Evolutionary conservation across 352 stramenopile species (phyloP).

Genomic region (Phytopythium vexans): DNA sequence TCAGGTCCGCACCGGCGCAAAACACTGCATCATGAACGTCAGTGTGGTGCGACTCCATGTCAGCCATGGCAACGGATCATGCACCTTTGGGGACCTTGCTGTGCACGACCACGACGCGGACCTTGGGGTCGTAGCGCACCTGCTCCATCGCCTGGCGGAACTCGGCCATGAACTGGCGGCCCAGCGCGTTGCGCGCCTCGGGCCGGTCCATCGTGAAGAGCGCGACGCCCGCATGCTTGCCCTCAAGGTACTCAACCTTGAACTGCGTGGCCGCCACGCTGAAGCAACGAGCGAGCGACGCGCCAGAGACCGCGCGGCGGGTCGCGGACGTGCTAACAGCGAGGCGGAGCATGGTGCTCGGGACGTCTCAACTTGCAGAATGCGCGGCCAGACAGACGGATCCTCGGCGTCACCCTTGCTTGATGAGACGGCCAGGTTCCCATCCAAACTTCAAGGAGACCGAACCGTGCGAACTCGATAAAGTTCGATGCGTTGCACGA

Average conservation of each 20-base stretch:
- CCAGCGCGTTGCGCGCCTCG: conserved; percentile 72
- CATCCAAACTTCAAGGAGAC: no score
- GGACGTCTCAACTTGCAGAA: no score
- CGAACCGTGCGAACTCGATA: no score
- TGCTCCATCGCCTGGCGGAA: conserved; percentile 65
- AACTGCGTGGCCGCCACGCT: conserved; percentile 36
- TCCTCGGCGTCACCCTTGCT: neutral
- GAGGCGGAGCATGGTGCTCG: no score
- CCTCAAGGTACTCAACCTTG: conserved; percentile 55
- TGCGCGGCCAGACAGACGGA: neutral
- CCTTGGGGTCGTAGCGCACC: conserved; percentile 58
- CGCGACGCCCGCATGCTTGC: conserved; percentile 53
- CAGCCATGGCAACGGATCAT: neutral
- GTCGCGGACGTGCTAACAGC: no score
- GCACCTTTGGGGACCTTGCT: conserved; percentile 60
- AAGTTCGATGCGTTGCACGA: no score
- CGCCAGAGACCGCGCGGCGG: neutral
- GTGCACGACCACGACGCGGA: conserved; percentile 79
- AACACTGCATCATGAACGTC: conserved; percentile 52
- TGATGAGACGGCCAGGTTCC: no score
- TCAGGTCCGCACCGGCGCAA: conserved; percentile 88
- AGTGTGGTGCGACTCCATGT: neutral
- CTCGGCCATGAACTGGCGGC: conserved; percentile 79
- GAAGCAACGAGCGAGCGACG: conserved; percentile 1
- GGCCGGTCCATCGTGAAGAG: conserved; percentile 79